Evolutionary conservation across 768 basidiomycete species (phyloP), one percentile per base, ranked within the genome.

Genomic region (Psilocybe tampanensis): DNA sequence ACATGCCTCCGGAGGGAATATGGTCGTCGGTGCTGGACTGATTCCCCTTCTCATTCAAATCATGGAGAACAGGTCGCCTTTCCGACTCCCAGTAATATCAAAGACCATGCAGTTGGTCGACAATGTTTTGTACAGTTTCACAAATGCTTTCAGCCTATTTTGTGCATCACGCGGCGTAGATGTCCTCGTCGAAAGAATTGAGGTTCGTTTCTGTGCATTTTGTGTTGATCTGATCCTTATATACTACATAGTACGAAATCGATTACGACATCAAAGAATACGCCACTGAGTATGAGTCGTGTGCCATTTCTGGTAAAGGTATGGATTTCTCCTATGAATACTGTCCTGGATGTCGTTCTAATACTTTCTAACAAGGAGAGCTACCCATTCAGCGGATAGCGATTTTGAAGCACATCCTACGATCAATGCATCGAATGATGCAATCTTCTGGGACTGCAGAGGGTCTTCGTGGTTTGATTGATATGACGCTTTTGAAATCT

Each of bases 381-480:
- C 76, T 97, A 45, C 84, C 92, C 0, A 85, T 92, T 53, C 78
- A 85, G 45, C 85, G 88, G 3, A 86, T 87, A 22, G 86, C 88
- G 36, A 86, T 94, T n/a, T 76, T 98, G 63, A 97, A 96, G 72
- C 89, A 94, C 60, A 84, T 94, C 9, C 71, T 99, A 29, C 88
- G 97, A 24, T 94, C 95, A 1, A 86, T 96, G 75, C 94, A 97
- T 64, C 86, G 97, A 24, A 94, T 98, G 86, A 97, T 99, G 95
- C 92, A 95, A 66, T 90, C 91, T 0, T 90, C 94, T 0, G 96
- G 96, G 8, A 90, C 92, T 3, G 88, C 94, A 3, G 97, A 99
- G 69, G 95, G 95, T 2, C 81, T 99, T 12, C 87, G 97, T 15
- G 95, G 94, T 29, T 78, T 99, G 34, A 94, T 98, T 55, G 97